Conservation (phyloP, 2,329 filamentous ascomycete genomes). For the Apiospora sp. region DNA sequence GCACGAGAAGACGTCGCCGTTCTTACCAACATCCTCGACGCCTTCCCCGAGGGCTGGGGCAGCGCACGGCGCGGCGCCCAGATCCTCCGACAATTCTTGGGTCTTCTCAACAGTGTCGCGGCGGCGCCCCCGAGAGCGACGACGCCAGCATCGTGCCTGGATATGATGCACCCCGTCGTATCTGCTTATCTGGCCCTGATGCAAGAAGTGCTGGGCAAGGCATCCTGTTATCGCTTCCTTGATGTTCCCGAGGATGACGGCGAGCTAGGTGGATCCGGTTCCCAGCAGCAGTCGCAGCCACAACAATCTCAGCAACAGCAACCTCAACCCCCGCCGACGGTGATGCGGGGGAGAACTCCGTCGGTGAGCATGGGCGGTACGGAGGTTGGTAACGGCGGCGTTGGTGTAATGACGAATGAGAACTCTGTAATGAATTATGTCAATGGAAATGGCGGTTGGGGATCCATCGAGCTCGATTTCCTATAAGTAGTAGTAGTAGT, state of each 20-base stretch:
- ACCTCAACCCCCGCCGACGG: background rate
- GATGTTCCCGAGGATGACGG: conserved; percentile 25
- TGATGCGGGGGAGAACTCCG: background rate
- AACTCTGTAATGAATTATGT: conserved; percentile 22
- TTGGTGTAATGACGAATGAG: background rate
- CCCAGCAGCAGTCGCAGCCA: background rate
- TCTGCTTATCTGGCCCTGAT: conserved; percentile 39
- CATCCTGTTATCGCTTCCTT: conserved; percentile 40
- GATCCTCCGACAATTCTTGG: conserved; percentile 44
- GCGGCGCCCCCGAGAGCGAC: conserved; percentile 27
- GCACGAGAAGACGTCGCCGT: conserved; percentile 46
- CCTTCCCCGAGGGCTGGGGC: conserved; percentile 47
- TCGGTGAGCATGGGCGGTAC: conserved; percentile 21
- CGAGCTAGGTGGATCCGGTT: background rate
- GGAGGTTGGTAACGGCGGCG: background rate
- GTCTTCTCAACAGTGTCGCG: conserved; percentile 31
- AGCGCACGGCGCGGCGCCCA: conserved; percentile 45
- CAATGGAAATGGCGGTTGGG: conserved; percentile 8
- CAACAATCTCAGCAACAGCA: conserved; percentile 15
- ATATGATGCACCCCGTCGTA: conserved; percentile 33
- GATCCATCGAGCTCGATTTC: conserved; percentile 23
- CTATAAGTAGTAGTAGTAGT: background rate
- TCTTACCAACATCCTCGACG: conserved; percentile 46
- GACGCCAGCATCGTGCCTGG: conserved; percentile 28
- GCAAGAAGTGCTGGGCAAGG: conserved; percentile 44